A percentile compares a stretch with the other conserved stretches of the same genome.
Evolutionary conservation across 2,329 filamentous ascomycete species (phyloP).

Genomic region (Diplodia scrobiculata): DNA sequence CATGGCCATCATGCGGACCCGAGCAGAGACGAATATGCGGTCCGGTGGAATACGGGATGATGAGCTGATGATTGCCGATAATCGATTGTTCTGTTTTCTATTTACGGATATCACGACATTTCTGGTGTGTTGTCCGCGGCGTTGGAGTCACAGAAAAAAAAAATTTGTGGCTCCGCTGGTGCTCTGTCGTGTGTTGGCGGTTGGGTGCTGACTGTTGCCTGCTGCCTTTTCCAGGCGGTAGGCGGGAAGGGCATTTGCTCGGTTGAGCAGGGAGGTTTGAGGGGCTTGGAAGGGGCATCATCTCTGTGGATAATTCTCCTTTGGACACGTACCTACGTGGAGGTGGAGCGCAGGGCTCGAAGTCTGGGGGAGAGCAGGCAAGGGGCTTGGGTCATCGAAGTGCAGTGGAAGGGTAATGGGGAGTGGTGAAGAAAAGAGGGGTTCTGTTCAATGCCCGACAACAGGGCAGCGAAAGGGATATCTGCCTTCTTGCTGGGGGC

Average conservation of each 20-base stretch:
- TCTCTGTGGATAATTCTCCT: neutral
- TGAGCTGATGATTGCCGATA: neutral
- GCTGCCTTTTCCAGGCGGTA: neutral
- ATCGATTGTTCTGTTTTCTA: neutral
- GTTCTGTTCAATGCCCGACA: neutral
- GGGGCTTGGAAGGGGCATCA: neutral
- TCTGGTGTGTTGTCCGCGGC: neutral
- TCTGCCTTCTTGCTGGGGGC: neutral
- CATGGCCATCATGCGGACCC: neutral
- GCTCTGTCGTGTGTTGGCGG: neutral
- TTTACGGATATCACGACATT: neutral
- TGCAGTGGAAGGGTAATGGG: neutral
- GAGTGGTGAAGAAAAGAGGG: neutral
- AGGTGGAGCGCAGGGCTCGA: slow-evolving; percentile 5
- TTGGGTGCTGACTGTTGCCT: neutral
- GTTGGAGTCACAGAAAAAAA: neutral
- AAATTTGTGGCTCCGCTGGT: neutral
- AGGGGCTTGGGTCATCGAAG: neutral
- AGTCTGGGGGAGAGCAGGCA: slow-evolving; percentile 3
- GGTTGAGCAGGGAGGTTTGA: neutral
- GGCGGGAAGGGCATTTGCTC: neutral
- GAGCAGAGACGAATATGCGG: neutral
- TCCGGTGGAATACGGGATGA: neutral
- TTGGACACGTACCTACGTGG: neutral
- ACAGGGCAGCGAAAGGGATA: neutral